A percentile compares a stretch with the other conserved stretches of the same genome.
These are phyloP conservation scores for Mucor velutinosus DNA, from an alignment of 371 early-diverging fungal genomes.

Conservation along the genomic window DNA sequence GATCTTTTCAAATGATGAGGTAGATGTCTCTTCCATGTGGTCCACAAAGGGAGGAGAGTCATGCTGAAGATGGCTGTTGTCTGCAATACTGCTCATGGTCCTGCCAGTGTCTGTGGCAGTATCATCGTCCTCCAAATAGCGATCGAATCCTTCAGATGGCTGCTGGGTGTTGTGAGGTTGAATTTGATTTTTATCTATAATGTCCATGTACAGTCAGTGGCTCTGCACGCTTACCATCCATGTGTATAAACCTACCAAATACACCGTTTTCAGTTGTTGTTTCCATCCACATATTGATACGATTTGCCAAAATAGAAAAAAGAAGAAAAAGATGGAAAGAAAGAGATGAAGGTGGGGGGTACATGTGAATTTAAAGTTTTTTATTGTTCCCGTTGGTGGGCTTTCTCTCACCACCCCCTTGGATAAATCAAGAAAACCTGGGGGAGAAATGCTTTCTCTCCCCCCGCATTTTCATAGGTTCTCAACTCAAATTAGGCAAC, in stretches of 20 bases:
- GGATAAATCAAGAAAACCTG: neutral
- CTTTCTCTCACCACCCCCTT: neutral
- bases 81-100: constrained; percentile 20
- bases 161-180: neutral
- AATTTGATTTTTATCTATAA: neutral
- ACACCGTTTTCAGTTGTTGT: constrained; percentile 6
- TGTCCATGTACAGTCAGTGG: neutral
- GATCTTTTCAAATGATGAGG: constrained; percentile 10
- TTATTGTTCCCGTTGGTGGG: neutral
- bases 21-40: neutral
- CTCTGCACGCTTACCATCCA: neutral
- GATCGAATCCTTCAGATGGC: constrained; percentile 1
- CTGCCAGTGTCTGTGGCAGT: constrained; percentile 27
- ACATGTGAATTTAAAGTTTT: neutral
- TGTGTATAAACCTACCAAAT: neutral
- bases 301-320: neutral
- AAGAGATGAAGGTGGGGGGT: neutral
- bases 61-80: neutral
- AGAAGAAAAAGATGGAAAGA: neutral
- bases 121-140: constrained; percentile 31
- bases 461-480: neutral
- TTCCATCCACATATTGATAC: constrained; percentile 5
- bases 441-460: neutral
- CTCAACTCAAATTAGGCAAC: neutral
- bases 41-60: neutral